Evolutionary conservation across 768 basidiomycete species (phyloP).

Genomic region (Lentinula guzmanii): DNA sequence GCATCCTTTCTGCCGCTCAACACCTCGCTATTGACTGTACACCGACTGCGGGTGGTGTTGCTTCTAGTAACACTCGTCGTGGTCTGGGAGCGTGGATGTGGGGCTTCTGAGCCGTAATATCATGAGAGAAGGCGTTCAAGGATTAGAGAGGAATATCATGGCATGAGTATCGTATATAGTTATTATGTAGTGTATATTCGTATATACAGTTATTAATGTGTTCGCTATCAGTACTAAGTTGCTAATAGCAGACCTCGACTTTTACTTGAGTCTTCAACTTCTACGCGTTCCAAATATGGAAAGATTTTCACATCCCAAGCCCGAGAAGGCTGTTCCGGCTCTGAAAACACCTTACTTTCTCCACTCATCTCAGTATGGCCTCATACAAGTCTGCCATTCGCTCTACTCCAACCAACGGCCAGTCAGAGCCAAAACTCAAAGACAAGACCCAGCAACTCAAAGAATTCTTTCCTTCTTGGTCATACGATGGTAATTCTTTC

Average conservation of each 20-base stretch:
- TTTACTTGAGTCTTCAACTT: too few relatives aligned
- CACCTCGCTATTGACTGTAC: neutral
- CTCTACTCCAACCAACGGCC: conserved; percentile 22
- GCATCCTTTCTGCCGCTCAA: neutral
- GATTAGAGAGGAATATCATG: neutral
- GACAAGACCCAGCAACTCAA: conserved; percentile 55
- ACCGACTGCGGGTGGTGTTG: neutral
- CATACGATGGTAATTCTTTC: conserved; percentile 52
- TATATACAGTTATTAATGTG: too few relatives aligned
- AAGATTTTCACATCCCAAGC: neutral
- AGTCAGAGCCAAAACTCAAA: conserved; percentile 40
- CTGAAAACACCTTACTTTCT: neutral
- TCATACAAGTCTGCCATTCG: conserved; percentile 46
- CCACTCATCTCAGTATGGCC: conserved; percentile 30
- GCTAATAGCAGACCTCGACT: too few relatives aligned
- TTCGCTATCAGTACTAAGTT: too few relatives aligned
- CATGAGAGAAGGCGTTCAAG: neutral
- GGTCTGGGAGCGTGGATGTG: neutral
- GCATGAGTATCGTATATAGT: neutral
- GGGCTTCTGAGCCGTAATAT: neutral
- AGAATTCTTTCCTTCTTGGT: conserved; percentile 67
- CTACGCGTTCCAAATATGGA: neutral
- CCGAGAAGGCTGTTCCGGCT: neutral
- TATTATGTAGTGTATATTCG: too few relatives aligned
- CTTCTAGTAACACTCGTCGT: neutral